A percentile compares a stretch with the other conserved stretches of the same genome.
Conservation (phyloP, 495 filamentous ascomycete genomes). For the Saxispiralis lemnorum region DNA sequence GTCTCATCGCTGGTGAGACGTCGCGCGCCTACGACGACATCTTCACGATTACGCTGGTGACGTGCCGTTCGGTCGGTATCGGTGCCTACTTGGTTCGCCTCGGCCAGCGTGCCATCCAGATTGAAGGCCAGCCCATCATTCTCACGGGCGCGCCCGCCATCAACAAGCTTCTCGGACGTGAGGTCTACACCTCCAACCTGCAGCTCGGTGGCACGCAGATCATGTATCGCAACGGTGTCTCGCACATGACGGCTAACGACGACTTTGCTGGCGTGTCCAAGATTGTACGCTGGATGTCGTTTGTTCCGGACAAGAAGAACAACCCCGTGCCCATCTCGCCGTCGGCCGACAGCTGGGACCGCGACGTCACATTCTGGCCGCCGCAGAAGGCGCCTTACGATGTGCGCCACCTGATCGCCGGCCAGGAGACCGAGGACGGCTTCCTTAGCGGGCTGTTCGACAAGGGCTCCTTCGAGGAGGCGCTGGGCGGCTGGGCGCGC, state of each 20-base stretch:
- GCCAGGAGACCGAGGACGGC: conserved; percentile 72
- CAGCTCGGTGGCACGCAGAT: conserved; percentile 98
- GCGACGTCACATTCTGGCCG: conserved; percentile 71
- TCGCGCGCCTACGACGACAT: conserved; percentile 96
- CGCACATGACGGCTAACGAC: conserved; percentile 92
- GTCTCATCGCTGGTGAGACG: conserved; percentile 93
- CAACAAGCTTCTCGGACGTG: conserved; percentile 93
- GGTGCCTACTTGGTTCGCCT: conserved; percentile 96
- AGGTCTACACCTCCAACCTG: conserved; percentile 96
- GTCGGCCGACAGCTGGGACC: conserved; percentile 78
- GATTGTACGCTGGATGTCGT: conserved; percentile 95
- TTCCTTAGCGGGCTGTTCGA: conserved; percentile 91
- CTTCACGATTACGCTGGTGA: conserved; percentile 95
- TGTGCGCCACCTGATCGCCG: conserved; percentile 77
- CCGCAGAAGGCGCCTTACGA: conserved; percentile 82
- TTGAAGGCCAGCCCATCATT: conserved; percentile 97
- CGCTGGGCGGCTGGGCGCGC: conserved; percentile 88
- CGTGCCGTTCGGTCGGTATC: conserved; percentile 81
- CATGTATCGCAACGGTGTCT: conserved; percentile 99
- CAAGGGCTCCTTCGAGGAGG: conserved; percentile 88
- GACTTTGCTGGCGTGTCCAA: conserved; percentile 96
- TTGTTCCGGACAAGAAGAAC: conserved; percentile 83
- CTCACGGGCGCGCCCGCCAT: conserved; percentile 92
- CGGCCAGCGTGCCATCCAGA: conserved; percentile 93
- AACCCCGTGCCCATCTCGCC: conserved; percentile 75